Evolutionary conservation across 768 basidiomycete species (phyloP).

Genomic region (Russula olivacea): DNA sequence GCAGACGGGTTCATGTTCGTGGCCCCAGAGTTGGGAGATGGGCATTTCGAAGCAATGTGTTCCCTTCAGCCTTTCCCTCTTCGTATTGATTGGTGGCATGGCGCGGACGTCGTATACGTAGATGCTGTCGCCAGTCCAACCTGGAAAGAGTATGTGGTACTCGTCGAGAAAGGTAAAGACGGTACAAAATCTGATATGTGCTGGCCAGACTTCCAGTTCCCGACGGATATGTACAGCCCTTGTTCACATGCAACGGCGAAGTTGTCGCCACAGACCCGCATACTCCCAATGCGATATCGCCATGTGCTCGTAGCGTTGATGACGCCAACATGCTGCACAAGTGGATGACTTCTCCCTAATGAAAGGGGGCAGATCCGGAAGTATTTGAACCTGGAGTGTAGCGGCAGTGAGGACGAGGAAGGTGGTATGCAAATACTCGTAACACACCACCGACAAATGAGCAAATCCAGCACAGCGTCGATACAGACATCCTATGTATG

Average conservation of each 20-base stretch:
- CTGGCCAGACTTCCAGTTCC: slow-evolving; percentile 14
- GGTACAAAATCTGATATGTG: slow-evolving; percentile 14
- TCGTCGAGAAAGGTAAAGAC: slow-evolving; percentile 13
- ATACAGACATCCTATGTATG: slow-evolving; percentile 4
- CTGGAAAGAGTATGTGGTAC: slow-evolving; percentile 15
- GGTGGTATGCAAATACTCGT: neutral
- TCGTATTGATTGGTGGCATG: slow-evolving; percentile 7
- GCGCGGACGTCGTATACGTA: slow-evolving; percentile 12
- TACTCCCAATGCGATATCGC: slow-evolving; percentile 6
- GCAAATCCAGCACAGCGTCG: slow-evolving; percentile 2
- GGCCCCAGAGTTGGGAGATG: neutral
- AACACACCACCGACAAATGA: slow-evolving; percentile 8
- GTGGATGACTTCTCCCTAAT: neutral
- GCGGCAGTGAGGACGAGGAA: neutral
- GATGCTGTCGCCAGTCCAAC: slow-evolving; percentile 4
- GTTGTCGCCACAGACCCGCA: slow-evolving; percentile 6
- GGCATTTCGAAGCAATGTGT: slow-evolving; percentile 16
- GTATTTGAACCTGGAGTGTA: neutral
- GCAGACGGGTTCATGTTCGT: neutral
- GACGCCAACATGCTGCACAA: neutral
- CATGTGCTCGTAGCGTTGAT: neutral
- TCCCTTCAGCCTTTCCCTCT: slow-evolving; percentile 1
- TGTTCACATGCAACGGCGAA: slow-evolving; percentile 7
- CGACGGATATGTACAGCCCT: slow-evolving; percentile 14
- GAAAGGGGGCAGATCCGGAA: slow-evolving; percentile 3